Evolutionary conservation across 2,329 filamentous ascomycete genomes (phyloP).

Genomic region (Delphinella strobiligena): DNA sequence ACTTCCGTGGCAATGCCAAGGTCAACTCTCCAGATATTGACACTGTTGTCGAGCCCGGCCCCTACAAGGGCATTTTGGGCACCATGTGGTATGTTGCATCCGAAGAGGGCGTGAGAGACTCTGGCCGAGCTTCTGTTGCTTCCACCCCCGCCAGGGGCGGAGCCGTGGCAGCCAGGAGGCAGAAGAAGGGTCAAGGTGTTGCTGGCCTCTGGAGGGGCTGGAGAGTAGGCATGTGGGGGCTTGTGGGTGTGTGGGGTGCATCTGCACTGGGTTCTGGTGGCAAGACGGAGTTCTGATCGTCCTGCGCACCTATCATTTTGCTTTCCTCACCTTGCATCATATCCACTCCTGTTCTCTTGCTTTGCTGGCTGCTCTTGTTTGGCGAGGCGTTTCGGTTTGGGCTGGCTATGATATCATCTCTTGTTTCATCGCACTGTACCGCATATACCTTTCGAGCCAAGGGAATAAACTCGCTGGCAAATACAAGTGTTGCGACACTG

Average conservation of each 20-base stretch:
- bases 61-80: slow-evolving; percentile 75
- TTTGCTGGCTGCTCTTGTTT: neutral
- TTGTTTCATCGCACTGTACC: neutral
- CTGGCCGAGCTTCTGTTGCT: slow-evolving; percentile 23
- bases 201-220: slow-evolving; percentile 61
- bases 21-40: slow-evolving; percentile 34
- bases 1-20: slow-evolving; percentile 11
- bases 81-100: slow-evolving; percentile 80
- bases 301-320: neutral
- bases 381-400: slow-evolving; percentile 1
- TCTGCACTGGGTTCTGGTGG: slow-evolving; percentile 7
- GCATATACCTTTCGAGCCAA: neutral
- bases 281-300: slow-evolving; percentile 8
- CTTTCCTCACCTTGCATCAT: neutral
- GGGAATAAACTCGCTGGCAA: neutral
- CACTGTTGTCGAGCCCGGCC: slow-evolving; percentile 68
- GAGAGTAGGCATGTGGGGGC: slow-evolving; percentile 67
- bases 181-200: slow-evolving; percentile 52
- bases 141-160: slow-evolving; percentile 18
- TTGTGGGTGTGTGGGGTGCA: slow-evolving; percentile 54
- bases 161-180: slow-evolving; percentile 25
- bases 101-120: slow-evolving; percentile 56
- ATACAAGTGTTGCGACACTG: neutral
- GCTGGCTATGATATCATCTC: neutral
- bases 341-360: neutral